Conservation (phyloP, 2,329 filamentous ascomycete species). For the Fusarium concolor region DNA sequence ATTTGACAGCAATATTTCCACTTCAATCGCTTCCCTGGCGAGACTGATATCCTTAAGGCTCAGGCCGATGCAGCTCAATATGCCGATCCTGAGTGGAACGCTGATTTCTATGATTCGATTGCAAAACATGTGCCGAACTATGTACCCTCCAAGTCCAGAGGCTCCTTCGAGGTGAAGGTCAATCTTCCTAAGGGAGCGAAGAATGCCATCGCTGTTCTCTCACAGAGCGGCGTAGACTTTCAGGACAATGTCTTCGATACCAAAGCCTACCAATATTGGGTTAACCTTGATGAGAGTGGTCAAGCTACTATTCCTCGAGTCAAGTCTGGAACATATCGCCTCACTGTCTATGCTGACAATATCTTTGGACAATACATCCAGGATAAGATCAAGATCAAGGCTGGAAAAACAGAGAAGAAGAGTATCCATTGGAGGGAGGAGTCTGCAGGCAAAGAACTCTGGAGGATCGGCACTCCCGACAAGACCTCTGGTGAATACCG, state of each 20-base stretch:
- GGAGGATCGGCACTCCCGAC: slow-evolving; percentile 72
- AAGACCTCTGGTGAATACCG: slow-evolving; percentile 70
- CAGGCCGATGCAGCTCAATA: slow-evolving; percentile 65
- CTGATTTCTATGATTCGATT: slow-evolving; percentile 72
- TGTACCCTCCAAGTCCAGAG: slow-evolving; percentile 63
- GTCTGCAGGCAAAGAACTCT: slow-evolving; percentile 67
- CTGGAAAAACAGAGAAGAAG: slow-evolving; percentile 52
- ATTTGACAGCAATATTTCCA: slow-evolving; percentile 64
- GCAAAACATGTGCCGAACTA: slow-evolving; percentile 69
- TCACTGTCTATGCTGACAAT: slow-evolving; percentile 72
- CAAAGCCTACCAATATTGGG: slow-evolving; percentile 73
- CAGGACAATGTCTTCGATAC: slow-evolving; percentile 61
- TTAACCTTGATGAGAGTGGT: slow-evolving; percentile 60
- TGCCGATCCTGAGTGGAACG: slow-evolving; percentile 65
- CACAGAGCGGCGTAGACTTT: slow-evolving; percentile 49
- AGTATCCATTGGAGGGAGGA: slow-evolving; percentile 64
- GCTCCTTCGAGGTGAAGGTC: slow-evolving; percentile 62
- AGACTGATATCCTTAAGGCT: slow-evolving; percentile 59
- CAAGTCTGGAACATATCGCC: slow-evolving; percentile 68
- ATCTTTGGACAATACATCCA: slow-evolving; percentile 70
- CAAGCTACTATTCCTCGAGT: slow-evolving; percentile 65
- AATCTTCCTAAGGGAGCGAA: slow-evolving; percentile 63
- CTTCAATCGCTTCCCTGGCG: slow-evolving; percentile 67
- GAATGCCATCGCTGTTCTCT: slow-evolving; percentile 66
- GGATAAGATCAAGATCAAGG: slow-evolving; percentile 60